Base-by-base conservation (phyloP, 129 eudicot species). In the Helianthus tuberosus region DNA sequence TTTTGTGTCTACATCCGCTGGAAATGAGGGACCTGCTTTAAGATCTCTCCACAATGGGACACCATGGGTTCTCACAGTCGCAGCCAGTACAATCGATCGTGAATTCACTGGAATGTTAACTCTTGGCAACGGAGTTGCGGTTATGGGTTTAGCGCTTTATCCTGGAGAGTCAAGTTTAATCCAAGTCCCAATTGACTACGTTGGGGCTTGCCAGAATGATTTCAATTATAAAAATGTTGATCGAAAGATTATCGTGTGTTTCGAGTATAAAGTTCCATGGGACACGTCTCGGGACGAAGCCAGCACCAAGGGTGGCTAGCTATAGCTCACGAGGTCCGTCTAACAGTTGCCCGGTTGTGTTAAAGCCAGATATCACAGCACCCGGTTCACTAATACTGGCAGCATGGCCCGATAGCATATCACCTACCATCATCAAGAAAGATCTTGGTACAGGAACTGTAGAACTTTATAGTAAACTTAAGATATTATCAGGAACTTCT, bases 291-390 rank as follows among this genome's bases (percentile, higher is more conserved):
- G 84, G 85, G 5, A 61, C 80, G 0, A 84, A 77, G 23, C 81
- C 86, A 11, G 88, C 94, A 12, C 97, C 97, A 5, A 79, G 64
- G 52, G 81, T 87, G 70, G 74, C 89, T 4, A 82, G 88, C 80
- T 91, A 91, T 46, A 91, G 97, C 71, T 80, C 97, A 25, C 73
- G 97, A 50, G 97, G 97, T 1, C 97, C 97, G 3, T 88, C 97
- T 0, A 73, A 14, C 8, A 84, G 88, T 52, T 84, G 89, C 67
- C 91, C 97, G 3, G 13, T 68, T 27, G 82, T 91, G 27, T 68
- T 91, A 15, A 91, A 91, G 38, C 97, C 97, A 3, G 97, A 91
- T 71, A 53, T 91, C n/a, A 84, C 84, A 58, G 97, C 88, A 8
- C 97, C 97, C 0, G 97, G 97, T 53, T 87, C 85, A 8, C 75